Percentiles rank a stretch among this genome's conserved stretches.
Conservation (phyloP, 164 flowering plant genomes). For the Saururus chinensis region DNA sequence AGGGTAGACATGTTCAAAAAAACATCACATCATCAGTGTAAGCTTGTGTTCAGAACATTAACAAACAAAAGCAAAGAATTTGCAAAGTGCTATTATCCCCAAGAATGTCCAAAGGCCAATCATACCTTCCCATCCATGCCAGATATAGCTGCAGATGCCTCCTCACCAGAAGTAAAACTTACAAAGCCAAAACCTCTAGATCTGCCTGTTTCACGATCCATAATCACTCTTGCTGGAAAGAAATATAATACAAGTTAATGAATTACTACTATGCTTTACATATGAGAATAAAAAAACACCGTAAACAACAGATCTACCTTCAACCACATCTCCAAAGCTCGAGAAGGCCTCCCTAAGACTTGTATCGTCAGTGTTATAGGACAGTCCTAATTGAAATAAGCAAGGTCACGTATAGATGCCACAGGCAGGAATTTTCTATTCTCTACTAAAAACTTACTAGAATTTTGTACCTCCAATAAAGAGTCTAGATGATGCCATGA, state of each 20-base stretch:
- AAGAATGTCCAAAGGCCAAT: no score
- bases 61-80: not conserved
- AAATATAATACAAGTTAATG: not conserved
- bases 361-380: constrained; percentile 31
- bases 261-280: no score
- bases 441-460: not conserved
- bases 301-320: constrained; percentile 16
- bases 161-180: constrained; percentile 7
- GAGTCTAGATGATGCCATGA: constrained; percentile 42
- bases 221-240: constrained; percentile 8
- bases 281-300: not conserved
- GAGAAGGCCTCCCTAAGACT: constrained; percentile 31
- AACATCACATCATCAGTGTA: not conserved
- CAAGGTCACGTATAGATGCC: not conserved
- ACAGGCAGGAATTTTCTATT: not conserved
- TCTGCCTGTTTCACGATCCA: constrained; percentile 11
- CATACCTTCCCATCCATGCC: constrained; percentile 38
- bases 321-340: constrained; percentile 33
- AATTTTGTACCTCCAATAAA: constrained; percentile 40
- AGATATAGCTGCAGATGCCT: constrained; percentile 11
- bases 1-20: not conserved
- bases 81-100: not conserved
- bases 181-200: constrained; percentile 13
- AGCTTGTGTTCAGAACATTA: not conserved
- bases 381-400: constrained; percentile 25